Conservation (phyloP, 2,329 filamentous ascomycete species). For the Hortaea sp. region DNA sequence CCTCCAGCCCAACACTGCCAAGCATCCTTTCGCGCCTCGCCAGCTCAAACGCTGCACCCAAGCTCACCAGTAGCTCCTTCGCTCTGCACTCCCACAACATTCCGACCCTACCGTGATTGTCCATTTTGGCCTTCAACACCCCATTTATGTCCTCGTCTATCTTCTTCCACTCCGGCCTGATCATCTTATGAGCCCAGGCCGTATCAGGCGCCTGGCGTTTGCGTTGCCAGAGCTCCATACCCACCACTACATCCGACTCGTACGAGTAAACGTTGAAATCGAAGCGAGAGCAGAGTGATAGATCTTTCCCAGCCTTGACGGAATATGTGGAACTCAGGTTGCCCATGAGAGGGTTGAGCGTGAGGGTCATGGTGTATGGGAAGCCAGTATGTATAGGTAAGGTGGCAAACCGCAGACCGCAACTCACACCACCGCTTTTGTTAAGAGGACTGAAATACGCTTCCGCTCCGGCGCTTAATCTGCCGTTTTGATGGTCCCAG, state of each 20-base stretch:
- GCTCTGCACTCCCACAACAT: constrained; percentile 87
- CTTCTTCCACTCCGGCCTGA: constrained; percentile 33
- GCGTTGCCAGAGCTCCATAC: constrained; percentile 77
- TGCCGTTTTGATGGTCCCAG: constrained; percentile 58
- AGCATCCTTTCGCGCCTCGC: constrained; percentile 67
- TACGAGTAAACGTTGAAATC: constrained; percentile 98
- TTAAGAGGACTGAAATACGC: constrained; percentile 93
- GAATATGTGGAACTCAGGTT: constrained; percentile 87
- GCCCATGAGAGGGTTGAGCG: constrained; percentile 87
- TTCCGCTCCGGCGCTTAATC: constrained; percentile 85
- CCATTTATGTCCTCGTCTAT: constrained; percentile 57
- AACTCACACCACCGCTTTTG: constrained; percentile 83
- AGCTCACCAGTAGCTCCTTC: constrained; percentile 84
- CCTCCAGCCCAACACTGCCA: constrained; percentile 63
- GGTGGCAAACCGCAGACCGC: constrained; percentile 82
- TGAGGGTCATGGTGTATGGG: constrained; percentile 86
- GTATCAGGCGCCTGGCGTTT: constrained; percentile 26
- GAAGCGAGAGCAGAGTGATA: constrained; percentile 81
- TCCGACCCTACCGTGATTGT: constrained; percentile 78
- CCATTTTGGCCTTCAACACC: constrained; percentile 79
- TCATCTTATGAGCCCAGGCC: constrained; percentile 34
- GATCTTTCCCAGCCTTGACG: constrained; percentile 70
- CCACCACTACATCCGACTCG: constrained; percentile 85
- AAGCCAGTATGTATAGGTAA: constrained; percentile 71
- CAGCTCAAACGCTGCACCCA: constrained; percentile 78